Percentiles rank a stretch among this genome's conserved stretches.
Evolutionary conservation across 306 rosid genomes (phyloP).

Genomic region (Acacia acuminata): DNA sequence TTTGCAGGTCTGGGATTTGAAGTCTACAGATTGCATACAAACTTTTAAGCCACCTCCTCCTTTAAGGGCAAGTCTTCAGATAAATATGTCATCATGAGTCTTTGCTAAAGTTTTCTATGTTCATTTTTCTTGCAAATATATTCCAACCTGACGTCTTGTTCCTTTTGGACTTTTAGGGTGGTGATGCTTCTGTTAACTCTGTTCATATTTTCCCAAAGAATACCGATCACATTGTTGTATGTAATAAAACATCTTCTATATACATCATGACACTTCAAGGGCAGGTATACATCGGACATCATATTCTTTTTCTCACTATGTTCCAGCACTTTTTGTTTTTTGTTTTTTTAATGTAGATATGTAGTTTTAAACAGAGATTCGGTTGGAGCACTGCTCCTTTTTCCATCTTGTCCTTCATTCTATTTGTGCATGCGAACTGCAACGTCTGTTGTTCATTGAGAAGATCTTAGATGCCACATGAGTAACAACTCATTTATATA

Average conservation of each 20-base stretch:
- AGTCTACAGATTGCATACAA: slow-evolving; percentile 84
- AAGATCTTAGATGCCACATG: background rate
- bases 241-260: slow-evolving; percentile 93
- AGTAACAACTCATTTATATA: background rate
- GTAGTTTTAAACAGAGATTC: background rate
- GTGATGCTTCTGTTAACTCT: slow-evolving; percentile 97
- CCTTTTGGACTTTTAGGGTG: slow-evolving; percentile 66
- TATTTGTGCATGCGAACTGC: background rate
- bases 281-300: slow-evolving; percentile 62
- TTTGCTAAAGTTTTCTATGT: slow-evolving; percentile 11
- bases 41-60: slow-evolving; percentile 99
- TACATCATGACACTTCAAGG: slow-evolving; percentile 99
- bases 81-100: slow-evolving; percentile 7
- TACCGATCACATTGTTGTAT: slow-evolving; percentile 83
- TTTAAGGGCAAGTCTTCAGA: slow-evolving; percentile 56
- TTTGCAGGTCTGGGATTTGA: slow-evolving; percentile 92
- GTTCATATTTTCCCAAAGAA: slow-evolving; percentile 92
- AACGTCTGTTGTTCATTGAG: background rate
- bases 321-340: background rate
- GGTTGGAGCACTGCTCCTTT: background rate
- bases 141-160: slow-evolving; percentile 35
- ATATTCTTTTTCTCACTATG: background rate
- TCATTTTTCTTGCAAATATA: background rate
- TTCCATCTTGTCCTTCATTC: background rate
- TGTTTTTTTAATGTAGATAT: slow-evolving; percentile 4